Evolutionary conservation across 371 early-diverging fungal genomes (phyloP).

Genomic region (Paraphysoderma sedebokerense): DNA sequence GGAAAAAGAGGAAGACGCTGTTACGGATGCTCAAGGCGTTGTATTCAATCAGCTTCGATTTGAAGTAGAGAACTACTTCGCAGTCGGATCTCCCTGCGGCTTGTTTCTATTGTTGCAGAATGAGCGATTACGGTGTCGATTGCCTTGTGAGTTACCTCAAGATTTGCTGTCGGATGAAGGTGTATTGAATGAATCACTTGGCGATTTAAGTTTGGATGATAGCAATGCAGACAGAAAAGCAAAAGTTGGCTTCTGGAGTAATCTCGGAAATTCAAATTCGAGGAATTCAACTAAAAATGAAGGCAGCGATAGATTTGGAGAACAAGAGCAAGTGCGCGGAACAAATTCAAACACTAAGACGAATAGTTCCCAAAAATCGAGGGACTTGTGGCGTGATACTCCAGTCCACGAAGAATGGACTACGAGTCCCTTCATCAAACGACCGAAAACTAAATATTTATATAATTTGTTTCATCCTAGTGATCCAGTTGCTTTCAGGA

Average conservation of each 20-base stretch:
- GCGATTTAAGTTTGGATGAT: not conserved
- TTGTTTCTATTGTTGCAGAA: constrained; percentile 56
- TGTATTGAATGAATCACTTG: constrained; percentile 5
- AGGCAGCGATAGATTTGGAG: no score
- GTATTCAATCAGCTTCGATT: constrained; percentile 8
- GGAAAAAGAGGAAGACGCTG: constrained; percentile 5
- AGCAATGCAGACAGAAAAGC: constrained; percentile 3
- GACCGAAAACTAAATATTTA: not conserved
- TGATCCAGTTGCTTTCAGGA: constrained; percentile 20
- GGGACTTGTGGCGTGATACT: no score
- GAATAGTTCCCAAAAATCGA: no score
- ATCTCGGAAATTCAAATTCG: not conserved
- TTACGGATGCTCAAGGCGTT: not conserved
- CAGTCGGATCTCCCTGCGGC: constrained; percentile 58
- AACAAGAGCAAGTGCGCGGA: no score
- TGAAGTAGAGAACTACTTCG: constrained; percentile 35
- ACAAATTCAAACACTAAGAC: not conserved
- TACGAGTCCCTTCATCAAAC: not conserved
- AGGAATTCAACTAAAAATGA: not conserved
- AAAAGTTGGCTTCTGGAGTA: constrained; percentile 13
- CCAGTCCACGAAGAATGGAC: not conserved
- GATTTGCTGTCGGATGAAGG: constrained; percentile 31
- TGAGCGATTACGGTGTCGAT: constrained; percentile 9
- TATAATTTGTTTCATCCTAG: constrained; percentile 8
- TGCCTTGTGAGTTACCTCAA: no score